Conservation (phyloP, 1,139 yeast species). For the Starmera stellimalicola region DNA sequence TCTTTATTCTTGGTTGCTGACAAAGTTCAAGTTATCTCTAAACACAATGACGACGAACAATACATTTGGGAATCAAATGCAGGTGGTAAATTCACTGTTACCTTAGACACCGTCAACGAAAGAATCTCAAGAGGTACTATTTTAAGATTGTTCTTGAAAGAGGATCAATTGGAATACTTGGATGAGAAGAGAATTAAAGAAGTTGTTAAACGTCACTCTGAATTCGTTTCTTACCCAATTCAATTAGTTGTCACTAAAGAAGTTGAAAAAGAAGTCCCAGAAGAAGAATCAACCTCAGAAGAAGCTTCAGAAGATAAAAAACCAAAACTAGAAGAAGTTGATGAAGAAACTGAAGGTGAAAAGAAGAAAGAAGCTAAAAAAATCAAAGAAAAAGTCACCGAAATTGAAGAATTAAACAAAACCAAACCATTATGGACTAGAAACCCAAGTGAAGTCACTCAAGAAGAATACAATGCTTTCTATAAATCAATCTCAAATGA, state of each 20-base stretch:
- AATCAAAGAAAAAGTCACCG: slow-evolving; percentile 68
- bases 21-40: slow-evolving; percentile 96
- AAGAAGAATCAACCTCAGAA: slow-evolving; percentile 45
- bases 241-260: slow-evolving; percentile 98
- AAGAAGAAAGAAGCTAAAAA: slow-evolving; percentile 63
- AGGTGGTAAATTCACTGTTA: slow-evolving; percentile 97
- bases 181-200: slow-evolving; percentile 99
- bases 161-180: slow-evolving; percentile 96
- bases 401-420: slow-evolving; percentile 96
- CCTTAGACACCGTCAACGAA: slow-evolving; percentile 82
- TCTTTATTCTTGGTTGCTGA: slow-evolving; percentile 99
- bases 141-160: slow-evolving; percentile 94
- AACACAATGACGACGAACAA: slow-evolving; percentile 98
- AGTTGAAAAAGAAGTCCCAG: slow-evolving; percentile 92
- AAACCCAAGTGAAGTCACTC: slow-evolving; percentile 94
- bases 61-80: slow-evolving; percentile 99
- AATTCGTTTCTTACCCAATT: slow-evolving; percentile 98
- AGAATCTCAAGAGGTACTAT: slow-evolving; percentile 91
- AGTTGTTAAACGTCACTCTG: slow-evolving; percentile 99
- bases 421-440: slow-evolving; percentile 99
- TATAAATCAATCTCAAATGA: slow-evolving; percentile 99
- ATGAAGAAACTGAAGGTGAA: slow-evolving; percentile 53
- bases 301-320: slow-evolving; percentile 40
- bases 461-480: slow-evolving; percentile 98
- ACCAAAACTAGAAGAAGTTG: slow-evolving; percentile 46